Percentiles rank a stretch among this genome's conserved stretches.
These are phyloP conservation scores for Diaporthe sp. DNA, from an alignment of 2,329 filamentous ascomycete species.

Conservation along the genomic window DNA sequence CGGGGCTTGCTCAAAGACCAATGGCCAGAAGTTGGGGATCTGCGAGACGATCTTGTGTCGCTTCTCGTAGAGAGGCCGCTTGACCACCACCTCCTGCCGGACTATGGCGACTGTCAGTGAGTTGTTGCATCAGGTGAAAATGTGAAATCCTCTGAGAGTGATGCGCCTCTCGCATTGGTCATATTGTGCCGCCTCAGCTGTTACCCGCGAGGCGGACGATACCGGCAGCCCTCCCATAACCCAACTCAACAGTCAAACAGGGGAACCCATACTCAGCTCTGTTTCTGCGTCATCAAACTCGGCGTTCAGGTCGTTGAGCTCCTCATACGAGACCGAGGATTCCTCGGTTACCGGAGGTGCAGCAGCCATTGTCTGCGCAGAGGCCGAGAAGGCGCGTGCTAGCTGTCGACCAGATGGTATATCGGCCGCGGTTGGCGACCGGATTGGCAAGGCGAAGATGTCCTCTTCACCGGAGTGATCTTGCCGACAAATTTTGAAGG, in stretches of 20 bases:
- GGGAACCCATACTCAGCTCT: constrained; percentile 77
- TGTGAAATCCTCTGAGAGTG: not conserved
- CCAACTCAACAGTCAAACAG: not conserved
- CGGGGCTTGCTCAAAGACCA: constrained; percentile 90
- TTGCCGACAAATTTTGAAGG: constrained; percentile 30
- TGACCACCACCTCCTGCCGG: constrained; percentile 78
- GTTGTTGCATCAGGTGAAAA: not conserved
- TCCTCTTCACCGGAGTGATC: constrained; percentile 26
- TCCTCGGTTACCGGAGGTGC: constrained; percentile 47
- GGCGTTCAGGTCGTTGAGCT: constrained; percentile 83
- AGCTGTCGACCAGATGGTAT: not conserved
- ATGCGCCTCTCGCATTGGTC: not conserved
- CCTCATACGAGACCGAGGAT: constrained; percentile 74
- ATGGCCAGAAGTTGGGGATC: constrained; percentile 94
- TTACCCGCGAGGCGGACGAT: not conserved
- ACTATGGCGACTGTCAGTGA: constrained; percentile 61
- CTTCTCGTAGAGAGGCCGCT: constrained; percentile 80
- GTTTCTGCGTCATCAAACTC: constrained; percentile 88
- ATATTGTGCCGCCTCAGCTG: not conserved
- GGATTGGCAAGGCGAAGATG: constrained; percentile 30
- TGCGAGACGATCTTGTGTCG: constrained; percentile 77
- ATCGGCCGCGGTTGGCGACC: constrained; percentile 24
- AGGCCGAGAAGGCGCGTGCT: constrained; percentile 5
- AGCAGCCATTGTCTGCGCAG: constrained; percentile 42
- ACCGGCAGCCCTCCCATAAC: not conserved